phyloP scores from a whole-genome alignment of 352 stramenopile genomes.

The Pseudoperonospora humuli region DNA sequence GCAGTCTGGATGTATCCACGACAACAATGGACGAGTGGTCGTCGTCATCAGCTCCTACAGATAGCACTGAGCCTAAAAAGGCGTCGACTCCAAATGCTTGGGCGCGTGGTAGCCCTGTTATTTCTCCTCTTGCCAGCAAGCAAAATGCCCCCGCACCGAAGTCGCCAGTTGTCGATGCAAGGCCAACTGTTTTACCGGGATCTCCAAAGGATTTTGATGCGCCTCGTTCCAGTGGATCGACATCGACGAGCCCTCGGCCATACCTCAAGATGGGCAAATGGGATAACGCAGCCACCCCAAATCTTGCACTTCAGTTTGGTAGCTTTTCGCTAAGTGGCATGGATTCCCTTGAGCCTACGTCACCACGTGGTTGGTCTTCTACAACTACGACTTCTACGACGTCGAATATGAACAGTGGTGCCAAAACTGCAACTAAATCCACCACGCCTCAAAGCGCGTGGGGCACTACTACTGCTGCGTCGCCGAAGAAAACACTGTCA shows the following conservation, averaged over 20 bases:
- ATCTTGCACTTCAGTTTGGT: slow-evolving; percentile 81
- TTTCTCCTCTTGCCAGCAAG: slow-evolving; percentile 27
- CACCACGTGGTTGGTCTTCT: slow-evolving; percentile 51
- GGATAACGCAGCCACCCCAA: slow-evolving; percentile 55
- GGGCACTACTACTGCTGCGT: slow-evolving; percentile 33
- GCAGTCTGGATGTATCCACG: slow-evolving; percentile 56
- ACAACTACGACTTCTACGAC: slow-evolving; percentile 37
- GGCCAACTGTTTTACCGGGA: slow-evolving; percentile 42
- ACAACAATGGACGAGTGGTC: slow-evolving; percentile 58
- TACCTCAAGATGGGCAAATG: slow-evolving; percentile 84
- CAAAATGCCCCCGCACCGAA: slow-evolving; percentile 16
- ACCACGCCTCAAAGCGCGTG: slow-evolving; percentile 51
- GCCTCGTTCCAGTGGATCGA: slow-evolving; percentile 23
- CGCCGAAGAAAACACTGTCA: slow-evolving; percentile 67
- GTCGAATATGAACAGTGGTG: slow-evolving; percentile 26
- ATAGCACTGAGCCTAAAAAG: slow-evolving; percentile 41
- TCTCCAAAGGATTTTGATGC: slow-evolving; percentile 64
- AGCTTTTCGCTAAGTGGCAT: slow-evolving; percentile 79
- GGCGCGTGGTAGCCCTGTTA: slow-evolving; percentile 48
- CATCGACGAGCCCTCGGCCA: slow-evolving; percentile 53
- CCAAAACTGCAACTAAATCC: slow-evolving; percentile 34
- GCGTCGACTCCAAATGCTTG: slow-evolving; percentile 56
- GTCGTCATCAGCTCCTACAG: slow-evolving; percentile 20
- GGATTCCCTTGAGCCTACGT: slow-evolving; percentile 48
- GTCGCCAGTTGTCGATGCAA: slow-evolving; percentile 24